Evolutionary conservation across 345 rosid genomes (phyloP).

Genomic region (Camelina neglecta): DNA sequence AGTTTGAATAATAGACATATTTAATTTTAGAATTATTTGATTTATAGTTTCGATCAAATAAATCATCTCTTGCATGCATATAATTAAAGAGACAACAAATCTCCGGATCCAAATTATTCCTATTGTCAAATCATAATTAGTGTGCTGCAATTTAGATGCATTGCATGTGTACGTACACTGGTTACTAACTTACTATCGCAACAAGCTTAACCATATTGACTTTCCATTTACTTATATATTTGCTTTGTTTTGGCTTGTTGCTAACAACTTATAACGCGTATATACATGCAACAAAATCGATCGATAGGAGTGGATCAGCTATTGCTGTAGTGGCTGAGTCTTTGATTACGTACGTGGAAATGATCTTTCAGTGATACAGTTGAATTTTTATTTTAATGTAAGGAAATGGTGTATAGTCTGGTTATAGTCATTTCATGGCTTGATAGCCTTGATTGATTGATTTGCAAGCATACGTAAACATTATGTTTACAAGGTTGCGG

Average conservation of each 20-base stretch:
- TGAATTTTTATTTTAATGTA: background rate
- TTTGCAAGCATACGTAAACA: no score
- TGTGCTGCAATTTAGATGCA: conserved; percentile 33
- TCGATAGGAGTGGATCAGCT: background rate
- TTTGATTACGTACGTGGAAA: background rate
- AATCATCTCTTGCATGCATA: conserved; percentile 17
- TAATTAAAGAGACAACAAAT: conserved; percentile 36
- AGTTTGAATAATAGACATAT: background rate
- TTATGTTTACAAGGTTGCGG: no score
- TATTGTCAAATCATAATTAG: conserved; percentile 22
- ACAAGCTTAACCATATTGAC: background rate
- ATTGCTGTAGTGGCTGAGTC: background rate
- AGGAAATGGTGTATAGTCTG: no score
- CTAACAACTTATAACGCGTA: conserved; percentile 12
- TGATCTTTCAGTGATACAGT: background rate
- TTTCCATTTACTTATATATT: background rate
- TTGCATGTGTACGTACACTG: conserved; percentile 33
- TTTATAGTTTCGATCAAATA: background rate
- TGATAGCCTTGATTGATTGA: no score
- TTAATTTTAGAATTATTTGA: background rate
- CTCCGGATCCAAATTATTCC: conserved; percentile 11
- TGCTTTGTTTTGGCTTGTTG: conserved; percentile 9
- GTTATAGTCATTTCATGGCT: no score
- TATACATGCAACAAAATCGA: conserved; percentile 26
- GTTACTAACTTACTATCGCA: conserved; percentile 10